Base-by-base conservation (phyloP, 2,329 filamentous ascomycete species). In the Pseudogymnoascus sp. region DNA sequence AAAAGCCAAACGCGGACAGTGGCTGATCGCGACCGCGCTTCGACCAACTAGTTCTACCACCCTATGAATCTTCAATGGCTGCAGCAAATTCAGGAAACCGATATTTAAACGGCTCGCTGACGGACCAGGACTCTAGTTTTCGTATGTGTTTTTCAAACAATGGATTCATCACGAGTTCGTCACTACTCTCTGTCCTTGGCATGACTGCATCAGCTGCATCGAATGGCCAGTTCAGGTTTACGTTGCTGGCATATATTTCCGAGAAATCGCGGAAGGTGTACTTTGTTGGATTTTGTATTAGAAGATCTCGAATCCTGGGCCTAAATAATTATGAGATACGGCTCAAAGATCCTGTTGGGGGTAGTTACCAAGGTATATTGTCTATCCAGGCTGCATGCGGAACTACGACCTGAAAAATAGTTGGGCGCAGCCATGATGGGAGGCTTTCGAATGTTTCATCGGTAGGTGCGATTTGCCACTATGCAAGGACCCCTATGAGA, bases 381-480 rank as follows among this genome's bases (percentile, higher is more conserved):
- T 59, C 61, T 38, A 62, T 62, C 61, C 61, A 62, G 23, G 61
- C 61, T 31, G 61, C 29, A 39, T 62, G 61, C 4, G 61, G 61
- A 29, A 59, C 31, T 31, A 62, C n/a, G 8, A 59, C 45, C 59
- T 59, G 61, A 19, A 59, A 29, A 26, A 59, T 7, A 5, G 61
- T 62, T 16, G 61, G 61, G 41, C 43, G 61, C 14, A 62, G 35
- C 61, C 61, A 62, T 33, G 12, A 33, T 14, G 61, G 45, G 14
- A 62, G 19, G 38, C 41, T 21, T n/a, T 62, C 45, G 39, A 59
- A 62, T 16, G 45, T 59, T 26, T 58, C 61, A 11, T 59, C n/a
- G 4, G 19, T 59, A 3, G 43, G 35, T n/a, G 61, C 26, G 29
- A 62, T 38, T 43, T 59, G 61, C 45, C 49, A 43, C 39, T 43